Conservation (phyloP, 2,329 filamentous ascomycete species). For the Chrysoporthe cubensis region DNA sequence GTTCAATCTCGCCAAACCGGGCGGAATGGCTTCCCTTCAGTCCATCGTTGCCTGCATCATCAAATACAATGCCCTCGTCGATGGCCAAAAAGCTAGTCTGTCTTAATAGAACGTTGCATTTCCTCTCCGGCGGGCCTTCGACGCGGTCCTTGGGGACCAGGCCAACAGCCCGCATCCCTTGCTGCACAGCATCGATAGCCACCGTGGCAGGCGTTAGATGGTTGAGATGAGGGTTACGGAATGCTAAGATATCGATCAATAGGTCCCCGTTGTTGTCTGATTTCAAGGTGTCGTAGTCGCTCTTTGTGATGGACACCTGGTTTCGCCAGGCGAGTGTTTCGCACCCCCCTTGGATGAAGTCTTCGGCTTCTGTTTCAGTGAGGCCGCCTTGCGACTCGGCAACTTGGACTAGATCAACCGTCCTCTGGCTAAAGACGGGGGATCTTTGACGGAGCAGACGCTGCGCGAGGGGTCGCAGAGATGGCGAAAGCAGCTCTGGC, state of each 20-base stretch:
- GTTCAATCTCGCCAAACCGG: slow-evolving; percentile 57
- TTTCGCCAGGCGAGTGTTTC: slow-evolving; percentile 53
- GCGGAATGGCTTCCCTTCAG: slow-evolving; percentile 45
- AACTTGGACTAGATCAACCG: slow-evolving; percentile 42
- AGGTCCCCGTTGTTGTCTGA: slow-evolving; percentile 23
- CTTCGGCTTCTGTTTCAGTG: slow-evolving; percentile 36
- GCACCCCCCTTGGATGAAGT: slow-evolving; percentile 48
- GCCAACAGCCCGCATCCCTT: slow-evolving; percentile 44
- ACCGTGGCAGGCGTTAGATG: slow-evolving; percentile 56
- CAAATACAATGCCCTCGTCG: slow-evolving; percentile 51
- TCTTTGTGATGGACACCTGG: slow-evolving; percentile 15
- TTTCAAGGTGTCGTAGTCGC: slow-evolving; percentile 47
- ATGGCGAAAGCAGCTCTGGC: slow-evolving; percentile 43
- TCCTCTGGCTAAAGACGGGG: slow-evolving; percentile 46
- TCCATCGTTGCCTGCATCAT: not conserved
- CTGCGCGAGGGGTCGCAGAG: slow-evolving; percentile 35
- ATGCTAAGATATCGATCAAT: slow-evolving; percentile 43
- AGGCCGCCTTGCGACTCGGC: slow-evolving; percentile 40
- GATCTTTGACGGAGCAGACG: slow-evolving; percentile 40
- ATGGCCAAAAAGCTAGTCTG: slow-evolving; percentile 59
- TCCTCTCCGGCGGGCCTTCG: slow-evolving; percentile 52
- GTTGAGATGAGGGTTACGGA: slow-evolving; percentile 53
- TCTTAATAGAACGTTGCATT: slow-evolving; percentile 51
- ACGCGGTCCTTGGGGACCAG: slow-evolving; percentile 53
- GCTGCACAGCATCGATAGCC: slow-evolving; percentile 51